A percentile compares a stretch with the other conserved stretches of the same genome.
Conservation (phyloP, 2,329 filamentous ascomycete species). For the Sclerotinia borealis region DNA sequence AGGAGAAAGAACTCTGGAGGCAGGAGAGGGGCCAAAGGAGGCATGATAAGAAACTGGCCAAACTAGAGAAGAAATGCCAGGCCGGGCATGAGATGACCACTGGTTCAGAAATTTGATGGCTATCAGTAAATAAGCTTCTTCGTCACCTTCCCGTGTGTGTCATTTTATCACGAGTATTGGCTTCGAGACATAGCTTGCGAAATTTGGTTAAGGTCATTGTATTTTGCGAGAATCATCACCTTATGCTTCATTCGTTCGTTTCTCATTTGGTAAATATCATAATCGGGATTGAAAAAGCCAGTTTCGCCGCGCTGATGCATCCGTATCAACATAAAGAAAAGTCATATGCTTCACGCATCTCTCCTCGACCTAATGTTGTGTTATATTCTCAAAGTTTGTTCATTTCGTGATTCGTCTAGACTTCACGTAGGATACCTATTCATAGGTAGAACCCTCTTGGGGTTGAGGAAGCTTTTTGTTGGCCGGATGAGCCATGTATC, state of each 20-base stretch:
- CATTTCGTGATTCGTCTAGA: not conserved
- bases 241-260: slow-evolving; percentile 12
- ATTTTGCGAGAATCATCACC: slow-evolving; percentile 6
- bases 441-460: slow-evolving; percentile 68
- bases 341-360: not conserved
- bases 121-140: not conserved
- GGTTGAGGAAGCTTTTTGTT: slow-evolving; percentile 97
- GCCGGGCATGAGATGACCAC: not conserved
- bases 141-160: not conserved
- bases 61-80: slow-evolving; percentile 8
- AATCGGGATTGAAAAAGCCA: slow-evolving; percentile 17
- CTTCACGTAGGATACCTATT: not conserved
- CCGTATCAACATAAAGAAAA: slow-evolving; percentile 20
- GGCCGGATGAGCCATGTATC: slow-evolving; percentile 85
- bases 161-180: not conserved
- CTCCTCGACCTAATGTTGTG: not conserved
- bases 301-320: slow-evolving; percentile 35
- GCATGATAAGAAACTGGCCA: slow-evolving; percentile 16
- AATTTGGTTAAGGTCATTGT: not conserved
- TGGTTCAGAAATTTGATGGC: not conserved
- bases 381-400: not conserved
- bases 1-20: slow-evolving; percentile 40
- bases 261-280: slow-evolving; percentile 19
- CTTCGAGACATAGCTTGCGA: not conserved
- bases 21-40: slow-evolving; percentile 29